Evolutionary conservation across 2,329 filamentous ascomycete species (phyloP), one percentile per base, ranked within the genome.

Genomic region (Pleoardoris graminearum): DNA sequence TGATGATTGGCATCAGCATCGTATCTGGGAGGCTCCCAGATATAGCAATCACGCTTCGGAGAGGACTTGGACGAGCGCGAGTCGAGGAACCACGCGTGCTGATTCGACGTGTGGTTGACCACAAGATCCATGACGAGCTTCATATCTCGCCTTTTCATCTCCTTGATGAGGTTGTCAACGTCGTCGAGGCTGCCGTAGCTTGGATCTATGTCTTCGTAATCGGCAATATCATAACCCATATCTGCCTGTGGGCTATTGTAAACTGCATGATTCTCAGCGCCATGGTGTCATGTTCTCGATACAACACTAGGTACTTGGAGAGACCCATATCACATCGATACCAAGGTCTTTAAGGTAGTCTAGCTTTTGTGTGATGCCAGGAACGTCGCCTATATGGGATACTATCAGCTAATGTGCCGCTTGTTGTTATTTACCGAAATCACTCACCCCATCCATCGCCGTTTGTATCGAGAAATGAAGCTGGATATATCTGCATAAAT

Each of bases 401-500:
- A 16, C 10, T 3, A 29, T 47, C 7, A 47, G 44, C 17, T n/a
- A 12, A 19, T n/a, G 16, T 4, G 14, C 7, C 10, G 7, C 23
- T 17, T 27, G 35, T 6, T 27, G 1, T 29, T 10, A 19, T 27
- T 11, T 14, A 14, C n/a, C 14, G 22, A 3, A 6, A 14, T 1
- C 19, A 45, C 44, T 29, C n/a, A 32, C 82, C 82, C 54, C 78
- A 74, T 3, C 82, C 82, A 54, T 81, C 78, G 17, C 77, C 79
- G 19, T 80, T 83, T 23, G 79, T 80, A 63, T 85, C 82, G 45
- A 82, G 77, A 68, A 85, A 85, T 2, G 81, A 84, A 4, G 83
- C 79, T 7, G 82, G 82, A 61, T 85, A 86, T 43, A 86, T 78
- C 62, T 80, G 27, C 36, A 57, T 38, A 10, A 5, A 21, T 33